phyloP scores from a whole-genome alignment of 306 rosid species.

The Sophora flavescens region DNA sequence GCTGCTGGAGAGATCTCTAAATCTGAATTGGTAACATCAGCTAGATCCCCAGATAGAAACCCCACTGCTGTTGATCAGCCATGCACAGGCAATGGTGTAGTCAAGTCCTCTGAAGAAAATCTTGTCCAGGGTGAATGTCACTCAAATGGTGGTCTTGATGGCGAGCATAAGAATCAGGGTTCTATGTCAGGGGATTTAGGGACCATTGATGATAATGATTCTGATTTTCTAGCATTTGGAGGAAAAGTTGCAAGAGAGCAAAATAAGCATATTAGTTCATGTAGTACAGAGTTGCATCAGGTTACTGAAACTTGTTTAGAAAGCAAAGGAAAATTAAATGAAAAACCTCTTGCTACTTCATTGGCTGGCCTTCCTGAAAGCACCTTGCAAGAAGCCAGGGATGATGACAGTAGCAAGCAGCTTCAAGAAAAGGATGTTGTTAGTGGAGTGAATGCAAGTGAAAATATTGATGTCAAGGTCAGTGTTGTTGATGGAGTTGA shows the following conservation, averaged over 20 bases:
- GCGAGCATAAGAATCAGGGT: conserved; percentile 47
- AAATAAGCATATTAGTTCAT: conserved; percentile 37
- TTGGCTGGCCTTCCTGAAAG: conserved; percentile 39
- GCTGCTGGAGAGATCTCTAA: conserved; percentile 82
- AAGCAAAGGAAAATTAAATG: conserved; percentile 49
- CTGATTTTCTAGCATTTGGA: conserved; percentile 44
- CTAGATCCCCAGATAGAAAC: conserved; percentile 67
- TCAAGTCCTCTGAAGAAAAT: conserved; percentile 56
- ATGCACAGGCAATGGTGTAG: conserved; percentile 51
- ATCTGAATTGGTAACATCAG: conserved; percentile 62
- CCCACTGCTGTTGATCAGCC: conserved; percentile 54
- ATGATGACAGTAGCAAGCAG: conserved; percentile 44
- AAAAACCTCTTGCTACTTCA: conserved; percentile 43
- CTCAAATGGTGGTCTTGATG: conserved; percentile 43
- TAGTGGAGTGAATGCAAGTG: conserved; percentile 46
- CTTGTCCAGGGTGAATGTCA: conserved; percentile 45
- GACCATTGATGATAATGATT: conserved; percentile 49
- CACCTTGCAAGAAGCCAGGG: conserved; percentile 50
- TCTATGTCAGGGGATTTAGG: conserved; percentile 36
- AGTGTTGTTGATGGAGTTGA: conserved; percentile 48
- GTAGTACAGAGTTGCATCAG: conserved; percentile 42
- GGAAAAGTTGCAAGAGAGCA: conserved; percentile 47
- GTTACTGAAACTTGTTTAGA: conserved; percentile 47
- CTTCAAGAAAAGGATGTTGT: conserved; percentile 44
- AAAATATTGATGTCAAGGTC: conserved; percentile 46